Evolutionary conservation across 352 stramenopile species (phyloP), one percentile per base, ranked within the genome.

Genomic region (Globisporangium paroecandrum): DNA sequence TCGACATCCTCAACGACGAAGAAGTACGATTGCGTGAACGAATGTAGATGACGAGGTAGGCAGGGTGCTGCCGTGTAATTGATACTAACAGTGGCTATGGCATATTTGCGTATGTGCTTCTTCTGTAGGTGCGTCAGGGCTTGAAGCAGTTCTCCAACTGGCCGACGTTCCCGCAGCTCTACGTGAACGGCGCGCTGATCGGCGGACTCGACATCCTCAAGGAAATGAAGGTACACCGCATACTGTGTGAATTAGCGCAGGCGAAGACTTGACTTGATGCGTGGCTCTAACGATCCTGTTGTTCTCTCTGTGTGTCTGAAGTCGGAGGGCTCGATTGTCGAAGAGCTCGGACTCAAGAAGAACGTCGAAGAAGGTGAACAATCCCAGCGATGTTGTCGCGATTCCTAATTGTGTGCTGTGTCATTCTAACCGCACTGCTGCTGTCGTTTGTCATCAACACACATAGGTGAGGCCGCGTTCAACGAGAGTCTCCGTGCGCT

Each of bases 81-180:
- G 18, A 36, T 46, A 15, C 15, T 60, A 20, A 22, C 2, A 2
- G 20, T 10, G 13, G 53, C 5, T 58, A 5, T 20, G 29, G 29
- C 27, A n/a, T 75, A 5, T 55, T 15, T 24, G 13, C 25, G 3
- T 51, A 9, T 47, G 13, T 66, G 7, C 25, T 59, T 87, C 38
- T 46, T 46, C 12, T 13, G 1, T 73, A 87, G 43, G 89, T 99
- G 41, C 93, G 97, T 56, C 89, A 99, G 76, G 96, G 94, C 1
- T 81, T 99, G 18, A 99, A 99, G 81, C 79, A 92, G 65, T 98
- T 96, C 66, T 97, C 81, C 49, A 97, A 99, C 81, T 99, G 97
- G 98, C 97, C 97, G 10, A 99, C 97, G n/a, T 99, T 92, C 82
- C 98, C 98, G 13, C 96, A 99, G 72, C 78, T 99, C 9, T 99